Evolutionary conservation across 2,329 filamentous ascomycete species (phyloP), one percentile per base, ranked within the genome.

Genomic region (Alternaria panax): DNA sequence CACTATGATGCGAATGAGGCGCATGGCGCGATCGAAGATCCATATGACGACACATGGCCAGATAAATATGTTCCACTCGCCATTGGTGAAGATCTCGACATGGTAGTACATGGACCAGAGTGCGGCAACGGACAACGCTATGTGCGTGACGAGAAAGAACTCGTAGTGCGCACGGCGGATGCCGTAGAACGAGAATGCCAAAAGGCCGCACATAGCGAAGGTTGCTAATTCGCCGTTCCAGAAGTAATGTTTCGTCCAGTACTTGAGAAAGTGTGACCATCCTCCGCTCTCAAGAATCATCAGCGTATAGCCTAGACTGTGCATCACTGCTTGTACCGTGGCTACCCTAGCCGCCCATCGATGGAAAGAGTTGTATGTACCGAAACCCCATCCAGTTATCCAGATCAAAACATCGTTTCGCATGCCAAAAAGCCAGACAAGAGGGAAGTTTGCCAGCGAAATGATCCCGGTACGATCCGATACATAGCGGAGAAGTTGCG

Each of bases 371-470:
- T 87, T 91, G 68, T 87, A 91, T 0, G 86, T 87, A 2, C 83
- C 82, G 71, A 89, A 90, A 11, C 86, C 87, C 88, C 89, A 91
- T 0, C 88, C 88, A 0, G 89, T 91, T 0, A 87, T 71, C 86
- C 86, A 89, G 54, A 90, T 79, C 16, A 90, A 81, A 0, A 88
- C 68, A 51, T 91, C 90, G 62, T 91, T 92, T 9, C 89, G 81
- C 70, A 86, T 86, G 0, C 85, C 86, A 64, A 91, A 91, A 0
- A 91, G 74, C 87, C 88, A 90, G 0, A 90, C 77, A 2, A 89
- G 68, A 0, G 87, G 86, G 7, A 91, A 82, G 62, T 89, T 89
- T 4, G 85, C 86, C 64, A 88, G 86, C 0, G 87, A 85, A 24
- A 91, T 81, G 30, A 88, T 84, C 0, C 88, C 88, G 0, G 87